Evolutionary conservation across 2,329 filamentous ascomycete species (phyloP), one percentile per base, ranked within the genome.

Genomic region (Neonectria hederae): DNA sequence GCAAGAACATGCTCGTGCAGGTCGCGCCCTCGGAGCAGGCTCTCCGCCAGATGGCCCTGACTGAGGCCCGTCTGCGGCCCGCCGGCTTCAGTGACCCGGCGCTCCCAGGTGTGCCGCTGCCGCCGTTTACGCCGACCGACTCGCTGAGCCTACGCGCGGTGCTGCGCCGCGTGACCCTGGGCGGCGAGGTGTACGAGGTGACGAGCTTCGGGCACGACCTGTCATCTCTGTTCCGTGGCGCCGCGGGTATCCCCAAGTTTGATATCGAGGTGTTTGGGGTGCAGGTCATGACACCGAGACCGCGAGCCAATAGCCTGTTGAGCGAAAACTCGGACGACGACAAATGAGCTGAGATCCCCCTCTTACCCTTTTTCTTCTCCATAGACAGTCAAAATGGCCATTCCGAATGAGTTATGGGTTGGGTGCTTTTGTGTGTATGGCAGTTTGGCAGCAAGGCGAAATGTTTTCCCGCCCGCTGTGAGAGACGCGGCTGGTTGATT

Each of bases 21-120:
- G 73, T 74, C 52, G 58, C 56, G 13, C 72, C 72, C 40, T 70
- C 68, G 26, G 38, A 86, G 69, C 83, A 82, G 4, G 66, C 59
- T 14, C 56, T 77, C 11, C 63, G 68, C 54, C 55, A 55, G 28
- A 59, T 69, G 24, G 69, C 72, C 21, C 28, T 66, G 13, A 59
- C 62, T 38, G 66, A 77, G 19, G 65, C 75, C 19, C 62, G 65
- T 3, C 52, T 61, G 22, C 66, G 66, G 10, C 64, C 66, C n/a
- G 17, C 40, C 21, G 49, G 54, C 21, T 74, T 72, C 46, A 21
- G 21, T 14, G 61, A 48, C 45, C 26, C 65, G 5, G 42, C 35
- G 21, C 28, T 28, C 13, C 43, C 61, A 19, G 24, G 28, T n/a
- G 21, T 42, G 5, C 54, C 57, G 14, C 45, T 63, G 5, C 46